Evolutionary conservation across 202 grass and related monocot species (phyloP).

Genomic region (Schoenoplectus tabernaemontani): DNA sequence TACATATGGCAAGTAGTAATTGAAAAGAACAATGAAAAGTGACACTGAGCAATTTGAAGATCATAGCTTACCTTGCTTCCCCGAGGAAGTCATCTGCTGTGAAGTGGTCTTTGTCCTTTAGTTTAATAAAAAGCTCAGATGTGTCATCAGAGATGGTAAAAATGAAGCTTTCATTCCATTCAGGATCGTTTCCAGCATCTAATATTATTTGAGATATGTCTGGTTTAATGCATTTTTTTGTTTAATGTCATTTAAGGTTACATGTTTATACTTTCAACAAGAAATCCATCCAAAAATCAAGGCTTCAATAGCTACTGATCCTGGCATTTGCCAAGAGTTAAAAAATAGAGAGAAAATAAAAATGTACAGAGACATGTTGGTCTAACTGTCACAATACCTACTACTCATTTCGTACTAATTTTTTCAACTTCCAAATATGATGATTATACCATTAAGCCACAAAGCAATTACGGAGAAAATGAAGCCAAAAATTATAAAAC

Average conservation of each 20-base stretch:
- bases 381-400: constrained; percentile 11
- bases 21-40: neutral
- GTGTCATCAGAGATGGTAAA: constrained; percentile 43
- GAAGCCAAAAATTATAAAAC: neutral
- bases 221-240: neutral
- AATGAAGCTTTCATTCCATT: constrained; percentile 87
- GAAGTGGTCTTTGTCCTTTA: constrained; percentile 67
- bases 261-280: neutral
- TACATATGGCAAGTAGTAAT: neutral
- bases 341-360: neutral
- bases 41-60: neutral
- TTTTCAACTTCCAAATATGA: neutral
- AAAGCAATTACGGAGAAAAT: neutral
- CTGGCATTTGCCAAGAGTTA: neutral
- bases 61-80: constrained; percentile 48
- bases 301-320: neutral
- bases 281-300: neutral
- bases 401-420: neutral
- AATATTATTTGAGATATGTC: neutral
- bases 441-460: neutral
- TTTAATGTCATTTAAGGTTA: neutral
- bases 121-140: constrained; percentile 43
- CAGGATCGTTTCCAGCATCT: constrained; percentile 56
- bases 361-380: neutral
- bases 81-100: constrained; percentile 66